Base-by-base conservation (phyloP, 768 basidiomycete genomes). In the Trametes meyenii region DNA sequence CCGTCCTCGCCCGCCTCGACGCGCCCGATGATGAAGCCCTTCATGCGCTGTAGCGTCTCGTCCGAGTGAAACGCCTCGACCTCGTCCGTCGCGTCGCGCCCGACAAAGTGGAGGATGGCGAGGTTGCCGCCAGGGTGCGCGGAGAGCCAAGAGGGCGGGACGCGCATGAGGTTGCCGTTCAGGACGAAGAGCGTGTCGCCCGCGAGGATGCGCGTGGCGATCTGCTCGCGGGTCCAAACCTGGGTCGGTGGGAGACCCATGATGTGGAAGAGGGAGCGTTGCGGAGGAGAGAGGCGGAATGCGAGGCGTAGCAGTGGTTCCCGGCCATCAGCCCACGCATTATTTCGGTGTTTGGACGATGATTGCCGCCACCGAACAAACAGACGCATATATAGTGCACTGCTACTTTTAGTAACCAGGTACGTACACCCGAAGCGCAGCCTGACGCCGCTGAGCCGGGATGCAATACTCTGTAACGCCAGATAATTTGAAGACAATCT, bases 71-170 rank as follows among this genome's bases (percentile, higher is more conserved):
- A 98, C 21, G 94, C 96, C 63, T 92, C 85, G 36, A 98, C 91
- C 74, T 99, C 97, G 77, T 96, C 91, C 0, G 92, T 85, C 0
- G 96, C 96, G 71, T 99, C 96, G 57, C 96, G 83, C 3, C 96
- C 97, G 43, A 98, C 87, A 69, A 95, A 98, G 76, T 99, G 97
- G 24, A 96, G 85, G 59, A 99, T 85, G 14, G 94, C 83, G 50
- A 98, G 87, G 4, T 84, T 74, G 40, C 96, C 95, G 44, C 97
- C 97, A 0, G 97, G 97, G 71, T 98, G 96, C 4, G 83, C 79
- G 4, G 82, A 75, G n/a, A 95, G 85, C 95, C 95, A 98, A 14
- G 78, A 72, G 12, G 78, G 74, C 6, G 93, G 85, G 14, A 94
- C 84, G 49, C 81, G 81, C 52, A 89, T 82, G 67, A 89, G 82